Evolutionary conservation across 1,284 basidiomycete species (phyloP).

Genomic region (Butyriboletus appendiculatus): DNA sequence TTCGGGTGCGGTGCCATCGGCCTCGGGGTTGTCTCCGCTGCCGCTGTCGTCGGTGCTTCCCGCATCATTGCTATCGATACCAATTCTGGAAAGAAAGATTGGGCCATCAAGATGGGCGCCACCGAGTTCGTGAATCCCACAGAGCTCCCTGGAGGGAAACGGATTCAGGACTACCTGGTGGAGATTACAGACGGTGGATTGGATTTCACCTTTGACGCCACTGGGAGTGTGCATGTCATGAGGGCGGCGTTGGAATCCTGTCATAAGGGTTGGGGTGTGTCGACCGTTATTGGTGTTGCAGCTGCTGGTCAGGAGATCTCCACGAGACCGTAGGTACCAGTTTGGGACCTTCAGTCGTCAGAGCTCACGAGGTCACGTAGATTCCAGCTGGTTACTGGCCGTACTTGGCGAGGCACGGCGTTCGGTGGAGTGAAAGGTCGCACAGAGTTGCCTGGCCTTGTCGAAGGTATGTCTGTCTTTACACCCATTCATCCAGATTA

Average conservation of each 20-base stretch:
- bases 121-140: conserved; percentile 93
- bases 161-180: conserved; percentile 88
- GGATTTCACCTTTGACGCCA: conserved; percentile 97
- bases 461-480: conserved; percentile 58
- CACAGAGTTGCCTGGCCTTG: conserved; percentile 89
- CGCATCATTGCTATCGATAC: conserved; percentile 94
- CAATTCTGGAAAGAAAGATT: conserved; percentile 83
- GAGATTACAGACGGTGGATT: conserved; percentile 96
- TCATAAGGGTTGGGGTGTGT: conserved; percentile 99
- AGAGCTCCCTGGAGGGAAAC: conserved; percentile 73
- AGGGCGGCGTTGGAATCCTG: conserved; percentile 93
- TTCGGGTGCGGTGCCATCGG: conserved; percentile 98
- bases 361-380: conserved; percentile 40
- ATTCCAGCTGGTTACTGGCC: conserved; percentile 87
- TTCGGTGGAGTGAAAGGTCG: conserved; percentile 99
- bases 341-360: not conserved
- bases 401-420: conserved; percentile 93
- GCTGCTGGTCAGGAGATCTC: conserved; percentile 98
- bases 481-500: not conserved
- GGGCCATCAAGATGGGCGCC: conserved; percentile 96
- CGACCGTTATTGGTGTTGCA: conserved; percentile 92
- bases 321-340: conserved; percentile 82
- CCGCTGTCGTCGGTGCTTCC: conserved; percentile 75
- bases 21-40: conserved; percentile 88
- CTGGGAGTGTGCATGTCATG: conserved; percentile 96